Evolutionary conservation across 495 filamentous ascomycete species (phyloP).

Genomic region (Podospora pseudopauciseta): DNA sequence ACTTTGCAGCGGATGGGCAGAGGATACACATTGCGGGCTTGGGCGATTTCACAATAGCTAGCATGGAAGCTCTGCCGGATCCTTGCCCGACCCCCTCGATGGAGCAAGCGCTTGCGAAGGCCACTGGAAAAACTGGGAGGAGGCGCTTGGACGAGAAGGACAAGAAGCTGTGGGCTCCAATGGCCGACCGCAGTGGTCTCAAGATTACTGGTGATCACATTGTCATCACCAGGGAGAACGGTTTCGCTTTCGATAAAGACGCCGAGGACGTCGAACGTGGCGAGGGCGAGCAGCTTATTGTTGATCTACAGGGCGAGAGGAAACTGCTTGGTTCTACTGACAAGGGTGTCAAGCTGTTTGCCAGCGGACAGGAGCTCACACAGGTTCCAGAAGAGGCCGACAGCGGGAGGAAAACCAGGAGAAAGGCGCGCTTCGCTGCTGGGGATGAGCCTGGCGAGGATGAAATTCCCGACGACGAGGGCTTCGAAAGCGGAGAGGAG

Average conservation of each 20-base stretch:
- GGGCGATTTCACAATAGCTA: conserved; percentile 83
- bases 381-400: conserved; percentile 58
- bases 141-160: conserved; percentile 88
- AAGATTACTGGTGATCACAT: conserved; percentile 58
- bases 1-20: conserved; percentile 83
- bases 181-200: conserved; percentile 95
- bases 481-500: conserved; percentile 59
- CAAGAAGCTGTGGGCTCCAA: conserved; percentile 91
- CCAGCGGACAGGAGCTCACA: conserved; percentile 65
- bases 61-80: conserved; percentile 83
- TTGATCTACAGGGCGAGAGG: conserved; percentile 80
- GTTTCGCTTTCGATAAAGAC: conserved; percentile 73
- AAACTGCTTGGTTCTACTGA: conserved; percentile 77
- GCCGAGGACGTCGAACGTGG: conserved; percentile 68
- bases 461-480: conserved; percentile 54
- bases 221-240: conserved; percentile 56
- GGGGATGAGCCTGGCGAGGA: conserved; percentile 54
- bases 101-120: conserved; percentile 78
- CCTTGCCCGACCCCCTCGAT: conserved; percentile 92
- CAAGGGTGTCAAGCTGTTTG: conserved; percentile 78
- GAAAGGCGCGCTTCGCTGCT: conserved; percentile 64
- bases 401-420: conserved; percentile 65
- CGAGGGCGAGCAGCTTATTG: conserved; percentile 87
- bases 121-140: conserved; percentile 70
- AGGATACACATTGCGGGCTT: conserved; percentile 90